Base-by-base conservation (phyloP, 805 yeast genomes). In the Zygosaccharomyces lentus region DNA sequence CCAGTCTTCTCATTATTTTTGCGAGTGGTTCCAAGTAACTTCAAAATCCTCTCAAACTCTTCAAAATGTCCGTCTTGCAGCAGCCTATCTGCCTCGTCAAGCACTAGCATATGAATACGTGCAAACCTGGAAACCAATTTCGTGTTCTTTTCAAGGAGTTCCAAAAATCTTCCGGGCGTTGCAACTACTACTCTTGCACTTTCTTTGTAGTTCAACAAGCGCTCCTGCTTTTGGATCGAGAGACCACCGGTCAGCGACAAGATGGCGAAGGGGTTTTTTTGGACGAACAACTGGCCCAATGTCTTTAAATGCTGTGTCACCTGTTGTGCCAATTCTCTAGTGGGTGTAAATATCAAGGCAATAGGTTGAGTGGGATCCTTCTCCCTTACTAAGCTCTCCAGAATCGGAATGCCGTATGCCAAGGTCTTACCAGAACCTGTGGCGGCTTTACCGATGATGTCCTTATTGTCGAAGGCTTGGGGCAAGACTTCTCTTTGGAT, bases 341-440 rank as follows among this genome's bases (percentile, higher is more conserved):
- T 93, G 26, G 99, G 99, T 0, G 96, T 84, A 59, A 93, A 85
- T 24, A 93, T 77, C 9, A 93, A 70, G 4, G 89, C 98, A 4
- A 80, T 69, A 3, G 96, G 90, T 17, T 59, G 62, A 3, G 59
- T 55, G 10, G 50, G 46, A 15, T 54, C 50, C 15, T 52, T 48
- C 21, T 48, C 44, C 41, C 48, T 55, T 8, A 60, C 47, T 48
- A 78, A 76, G 48, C 74, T 77, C 59, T 91, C 96, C 49, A 93
- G 65, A 24, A 95, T 82, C 8, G 99, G 97, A 23, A 93, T 78
- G 37, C 96, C 96, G 64, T 87, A 93, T 0, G 99, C 99, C 47
- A 90, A 71, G 0, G 99, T 93, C 63, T 93, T 93, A 74, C 99
- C 99, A 1, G 96, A 87, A 64, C 99, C 99, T 1, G 99, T 93